These are phyloP conservation scores for Diaporthe ampelina DNA, from an alignment of 2,329 filamentous ascomycete genomes.

Conservation along the genomic window DNA sequence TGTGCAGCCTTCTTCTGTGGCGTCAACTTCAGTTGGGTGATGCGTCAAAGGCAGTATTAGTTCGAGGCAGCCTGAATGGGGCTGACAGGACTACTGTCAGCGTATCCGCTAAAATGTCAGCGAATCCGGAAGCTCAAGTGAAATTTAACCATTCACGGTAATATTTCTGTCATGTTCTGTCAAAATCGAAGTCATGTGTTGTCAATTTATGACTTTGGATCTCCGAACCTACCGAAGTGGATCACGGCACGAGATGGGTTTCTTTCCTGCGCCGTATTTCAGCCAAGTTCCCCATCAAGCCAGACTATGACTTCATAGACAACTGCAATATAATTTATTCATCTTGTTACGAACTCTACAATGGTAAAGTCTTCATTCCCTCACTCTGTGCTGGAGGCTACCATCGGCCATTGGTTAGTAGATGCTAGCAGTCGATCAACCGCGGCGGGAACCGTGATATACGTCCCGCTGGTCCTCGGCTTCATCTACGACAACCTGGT, in stretches of 20 bases:
- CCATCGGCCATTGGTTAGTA: neutral
- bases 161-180: neutral
- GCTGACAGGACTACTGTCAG: constrained; percentile 16
- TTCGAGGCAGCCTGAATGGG: no score
- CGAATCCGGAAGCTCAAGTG: neutral
- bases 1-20: neutral
- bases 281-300: neutral
- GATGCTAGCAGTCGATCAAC: constrained; percentile 2
- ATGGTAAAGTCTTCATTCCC: neutral
- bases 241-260: no score
- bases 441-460: neutral
- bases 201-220: neutral
- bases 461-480: neutral
- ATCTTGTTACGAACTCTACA: neutral
- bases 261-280: neutral
- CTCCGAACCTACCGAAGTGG: neutral
- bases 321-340: no score
- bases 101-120: constrained; percentile 8
- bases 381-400: neutral
- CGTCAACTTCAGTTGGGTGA: no score
- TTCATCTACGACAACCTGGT: constrained; percentile 7
- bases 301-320: neutral
- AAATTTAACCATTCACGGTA: neutral
- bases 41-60: no score
- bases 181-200: neutral